Conservation (phyloP, 2,329 filamentous ascomycete genomes). For the Penicillium sp. region DNA sequence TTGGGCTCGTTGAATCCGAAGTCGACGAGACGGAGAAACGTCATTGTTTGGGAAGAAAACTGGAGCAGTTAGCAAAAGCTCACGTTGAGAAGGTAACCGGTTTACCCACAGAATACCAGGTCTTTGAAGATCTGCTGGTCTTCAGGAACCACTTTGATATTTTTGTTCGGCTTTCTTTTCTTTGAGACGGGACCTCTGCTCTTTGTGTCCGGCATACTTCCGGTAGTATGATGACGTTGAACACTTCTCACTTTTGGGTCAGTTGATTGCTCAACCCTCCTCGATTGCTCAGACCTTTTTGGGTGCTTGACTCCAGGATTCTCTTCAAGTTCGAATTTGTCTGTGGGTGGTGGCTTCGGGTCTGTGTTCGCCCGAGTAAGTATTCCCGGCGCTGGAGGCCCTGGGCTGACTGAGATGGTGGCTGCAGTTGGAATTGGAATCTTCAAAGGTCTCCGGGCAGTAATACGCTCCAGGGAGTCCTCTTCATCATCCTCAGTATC, state of each 20-base stretch:
- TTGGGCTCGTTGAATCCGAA: slow-evolving; percentile 72
- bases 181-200: slow-evolving; percentile 16
- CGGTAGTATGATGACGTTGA: slow-evolving; percentile 15
- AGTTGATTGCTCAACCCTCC: not conserved
- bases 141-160: slow-evolving; percentile 52
- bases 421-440: not conserved
- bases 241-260: slow-evolving; percentile 1
- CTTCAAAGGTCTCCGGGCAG: not conserved
- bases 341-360: slow-evolving; percentile 4
- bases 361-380: slow-evolving; percentile 13
- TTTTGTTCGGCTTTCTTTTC: slow-evolving; percentile 32
- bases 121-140: slow-evolving; percentile 60
- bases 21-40: slow-evolving; percentile 63
- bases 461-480: slow-evolving; percentile 14
- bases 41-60: slow-evolving; percentile 82
- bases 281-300: not conserved
- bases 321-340: not conserved
- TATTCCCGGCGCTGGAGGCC: not conserved
- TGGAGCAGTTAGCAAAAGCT: slow-evolving; percentile 21
- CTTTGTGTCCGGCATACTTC: slow-evolving; percentile 13
- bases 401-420: not conserved
- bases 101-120: slow-evolving; percentile 57
- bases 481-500: slow-evolving; percentile 26
- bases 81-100: not conserved
- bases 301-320: not conserved